phyloP scores from a whole-genome alignment of 2,329 filamentous ascomycete species.

The Colletotrichum melonis region DNA sequence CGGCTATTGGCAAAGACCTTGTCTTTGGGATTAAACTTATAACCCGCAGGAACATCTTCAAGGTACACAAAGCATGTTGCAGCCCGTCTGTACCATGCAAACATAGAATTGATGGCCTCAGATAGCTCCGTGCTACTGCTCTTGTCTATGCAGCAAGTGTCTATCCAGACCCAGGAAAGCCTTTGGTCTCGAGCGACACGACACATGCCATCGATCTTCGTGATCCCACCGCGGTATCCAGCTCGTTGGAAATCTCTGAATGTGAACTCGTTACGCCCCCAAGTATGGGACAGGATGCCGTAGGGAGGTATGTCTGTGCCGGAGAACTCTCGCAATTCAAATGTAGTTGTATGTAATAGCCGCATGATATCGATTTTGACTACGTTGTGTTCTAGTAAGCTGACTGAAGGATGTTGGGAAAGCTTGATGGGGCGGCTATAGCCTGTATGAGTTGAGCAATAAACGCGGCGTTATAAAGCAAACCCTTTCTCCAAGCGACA shows the following conservation, averaged over 20 bases:
- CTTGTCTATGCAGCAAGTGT: background rate
- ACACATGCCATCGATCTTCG: background rate
- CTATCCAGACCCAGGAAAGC: background rate
- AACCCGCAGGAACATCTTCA: background rate
- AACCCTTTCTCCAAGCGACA: fast-evolving
- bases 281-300: constrained; percentile 39
- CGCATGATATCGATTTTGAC: background rate
- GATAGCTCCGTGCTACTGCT: background rate
- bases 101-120: background rate
- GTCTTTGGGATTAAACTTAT: background rate
- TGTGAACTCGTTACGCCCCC: constrained; percentile 34
- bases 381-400: background rate
- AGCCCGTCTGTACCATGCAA: background rate
- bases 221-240: background rate
- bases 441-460: background rate
- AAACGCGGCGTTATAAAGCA: background rate
- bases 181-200: background rate
- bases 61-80: background rate
- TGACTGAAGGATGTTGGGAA: background rate
- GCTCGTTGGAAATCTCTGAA: background rate
- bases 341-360: background rate
- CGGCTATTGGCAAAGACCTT: background rate
- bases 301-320: constrained; percentile 25
- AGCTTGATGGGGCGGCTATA: background rate
- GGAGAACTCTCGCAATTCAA: background rate